Base-by-base conservation (phyloP, 305 asterid genomes). In the Fraxinus xanthoxyloides region DNA sequence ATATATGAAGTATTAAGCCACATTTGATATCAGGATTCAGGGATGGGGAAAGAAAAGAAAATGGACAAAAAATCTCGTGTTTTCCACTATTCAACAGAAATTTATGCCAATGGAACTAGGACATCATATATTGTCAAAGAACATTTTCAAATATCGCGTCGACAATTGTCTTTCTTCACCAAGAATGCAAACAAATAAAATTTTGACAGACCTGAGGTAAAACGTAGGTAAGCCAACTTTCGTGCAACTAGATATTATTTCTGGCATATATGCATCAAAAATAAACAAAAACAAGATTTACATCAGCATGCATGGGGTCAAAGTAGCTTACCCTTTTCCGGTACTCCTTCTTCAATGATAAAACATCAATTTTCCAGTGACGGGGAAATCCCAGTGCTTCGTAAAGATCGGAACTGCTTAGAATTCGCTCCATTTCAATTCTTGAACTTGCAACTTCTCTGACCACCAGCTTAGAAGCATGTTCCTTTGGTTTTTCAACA, bases 301-400 rank as follows among this genome's bases (percentile, higher is more conserved):
- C 24, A 63, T 63, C n/a, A 24, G 72, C 34, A 26, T 3, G 35
- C 8, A 26, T 24, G 73, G 35, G 17, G 73, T 12, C 17, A 24
- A 24, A 61, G 31, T 12, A 65, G 61, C 85, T 13, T 54, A 97
- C 99, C 97, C 93, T 97, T 89, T 92, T 97, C 70, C 90, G 93
- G 82, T 97, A 97, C 87, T 94, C 99, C 88, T 94, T 94, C 91
- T 91, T 97, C 92, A 97, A 88, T 73, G 91, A 83, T 19, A 79
- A 51, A 31, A 79, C 82, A 84, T 97, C 98, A 80, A 94, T 81
- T 85, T 90, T 93, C 88, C 88, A 92, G 76, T 89, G 87, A 72
- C 91, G 94, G n/a, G 91, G 89, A 86, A 94, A 90, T 59, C 94
- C 99, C 75, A 97, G 91, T 78, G 98, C 97, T 88, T 94, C 99